Base-by-base conservation (phyloP, 225 moss, liverwort and hornwort genomes). In the Marchantia polymorpha region DNA sequence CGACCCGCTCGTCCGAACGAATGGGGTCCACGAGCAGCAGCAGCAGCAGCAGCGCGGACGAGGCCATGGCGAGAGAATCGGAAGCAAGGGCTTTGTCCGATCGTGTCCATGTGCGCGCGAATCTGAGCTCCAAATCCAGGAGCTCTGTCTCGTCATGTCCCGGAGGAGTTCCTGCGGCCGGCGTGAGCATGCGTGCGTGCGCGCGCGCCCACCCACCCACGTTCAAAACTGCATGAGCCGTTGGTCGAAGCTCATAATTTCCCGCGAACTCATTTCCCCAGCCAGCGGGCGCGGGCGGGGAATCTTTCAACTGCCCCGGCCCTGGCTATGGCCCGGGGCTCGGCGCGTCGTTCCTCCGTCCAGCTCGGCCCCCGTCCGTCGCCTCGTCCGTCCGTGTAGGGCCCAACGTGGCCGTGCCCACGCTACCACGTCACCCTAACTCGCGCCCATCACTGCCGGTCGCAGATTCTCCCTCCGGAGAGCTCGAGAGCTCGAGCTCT, bases 331-430 rank as follows among this genome's bases (percentile, higher is more conserved):
- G 5, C 15, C 25, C 10, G n/a, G 63, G 60, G 63, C 63, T 63
- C 63, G 63, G 63, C 63, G 63, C 23, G 20, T 8, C 23, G 8
- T 63, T 23, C 2, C 16, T 25, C 63, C 17, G 63, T 19, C 23
- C 60, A 14, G 17, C 11, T 63, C 0, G 7, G 1, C 10, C 17
- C 9, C 63, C 5, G 39, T 19, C 39, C 39, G 39, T 39, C 39
- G 39, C 39, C 39, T 50, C 72, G 20, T 22, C 72, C 72, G 72
- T 72, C 72, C 72, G 72, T 72, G 72, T 72, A 72, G 51, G 72
- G 51, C 72, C 49, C 50, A 72, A 23, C 22, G 69, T 31, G 4
- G 16, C 47, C 65, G 29, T 65, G 23, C 65, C 29, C 65, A 65
- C 23, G 65, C 29, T 65, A 7, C 6, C 25, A 65, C 1, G 8